Percentiles rank a stretch among this genome's conserved stretches.
These are phyloP conservation scores for Wallacemonas rigidus DNA, from an alignment of 208 protist species.

Conservation along the genomic window DNA sequence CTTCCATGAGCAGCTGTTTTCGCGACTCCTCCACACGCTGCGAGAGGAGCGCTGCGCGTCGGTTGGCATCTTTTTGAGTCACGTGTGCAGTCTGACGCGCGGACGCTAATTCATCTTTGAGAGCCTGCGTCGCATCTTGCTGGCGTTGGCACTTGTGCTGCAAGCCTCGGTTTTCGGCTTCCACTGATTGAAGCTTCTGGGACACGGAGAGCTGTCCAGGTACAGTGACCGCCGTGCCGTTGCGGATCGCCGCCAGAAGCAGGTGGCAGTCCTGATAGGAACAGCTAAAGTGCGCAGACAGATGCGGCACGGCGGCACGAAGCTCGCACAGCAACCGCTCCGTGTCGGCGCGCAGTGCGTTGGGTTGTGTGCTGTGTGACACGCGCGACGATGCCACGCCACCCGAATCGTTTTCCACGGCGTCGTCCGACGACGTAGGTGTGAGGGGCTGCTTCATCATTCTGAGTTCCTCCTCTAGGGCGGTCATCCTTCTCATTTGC, in stretches of 20 bases:
- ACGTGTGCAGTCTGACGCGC: slow-evolving; percentile 47
- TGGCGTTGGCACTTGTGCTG: slow-evolving; percentile 41
- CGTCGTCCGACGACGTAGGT: background rate
- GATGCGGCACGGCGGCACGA: slow-evolving; percentile 62
- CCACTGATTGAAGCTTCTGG: slow-evolving; percentile 44
- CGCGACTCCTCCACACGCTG: slow-evolving; percentile 74
- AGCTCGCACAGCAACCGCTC: slow-evolving; percentile 46
- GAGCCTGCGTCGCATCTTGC: slow-evolving; percentile 44
- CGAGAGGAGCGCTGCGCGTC: slow-evolving; percentile 48
- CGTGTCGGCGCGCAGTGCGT: background rate
- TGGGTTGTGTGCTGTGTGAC: background rate
- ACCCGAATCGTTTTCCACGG: background rate
- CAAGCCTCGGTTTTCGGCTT: slow-evolving; percentile 55
- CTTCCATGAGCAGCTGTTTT: slow-evolving; percentile 79
- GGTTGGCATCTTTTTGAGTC: slow-evolving; percentile 44
- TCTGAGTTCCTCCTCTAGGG: slow-evolving; percentile 48
- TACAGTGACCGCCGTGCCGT: slow-evolving; percentile 26
- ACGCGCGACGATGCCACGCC: too few species aligned
- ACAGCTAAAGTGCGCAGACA: slow-evolving; percentile 73
- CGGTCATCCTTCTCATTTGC: slow-evolving; percentile 42
- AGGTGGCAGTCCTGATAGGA: slow-evolving; percentile 58
- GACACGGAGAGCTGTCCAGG: slow-evolving; percentile 38
- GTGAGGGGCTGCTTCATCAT: slow-evolving; percentile 12
- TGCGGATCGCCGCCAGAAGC: slow-evolving; percentile 63
- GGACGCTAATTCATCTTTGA: slow-evolving; percentile 53